These are phyloP conservation scores for Aspergillus persii DNA, from an alignment of 2,329 filamentous ascomycete genomes.

Conservation along the genomic window DNA sequence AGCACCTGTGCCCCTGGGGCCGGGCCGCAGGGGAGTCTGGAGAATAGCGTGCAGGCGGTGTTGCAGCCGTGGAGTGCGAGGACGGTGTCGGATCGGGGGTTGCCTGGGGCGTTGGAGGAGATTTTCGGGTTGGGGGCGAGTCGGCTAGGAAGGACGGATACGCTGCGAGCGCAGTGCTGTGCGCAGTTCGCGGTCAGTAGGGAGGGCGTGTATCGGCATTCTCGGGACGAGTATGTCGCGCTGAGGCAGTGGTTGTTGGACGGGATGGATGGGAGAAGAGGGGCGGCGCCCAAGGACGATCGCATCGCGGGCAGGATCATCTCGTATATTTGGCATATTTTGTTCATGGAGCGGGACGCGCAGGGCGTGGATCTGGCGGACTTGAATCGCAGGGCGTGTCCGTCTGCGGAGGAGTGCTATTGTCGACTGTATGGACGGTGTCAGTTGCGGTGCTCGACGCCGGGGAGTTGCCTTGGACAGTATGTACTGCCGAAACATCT, in stretches of 20 bases:
- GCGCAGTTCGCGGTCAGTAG: conserved; percentile 56
- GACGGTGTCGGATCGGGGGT: conserved; percentile 37
- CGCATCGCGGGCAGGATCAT: conserved; percentile 46
- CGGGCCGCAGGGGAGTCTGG: conserved; percentile 42
- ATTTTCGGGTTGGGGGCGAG: conserved; percentile 26
- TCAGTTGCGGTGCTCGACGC: conserved; percentile 30
- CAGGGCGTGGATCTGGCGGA: conserved; percentile 32
- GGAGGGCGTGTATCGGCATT: conserved; percentile 49
- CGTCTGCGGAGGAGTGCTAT: conserved; percentile 43
- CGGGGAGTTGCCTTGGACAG: conserved; percentile 39
- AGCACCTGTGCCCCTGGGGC: conserved; percentile 39
- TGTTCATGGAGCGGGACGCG: conserved; percentile 37
- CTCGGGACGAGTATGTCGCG: conserved; percentile 51
- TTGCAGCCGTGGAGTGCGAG: conserved; percentile 46
- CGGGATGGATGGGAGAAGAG: conserved; percentile 20
- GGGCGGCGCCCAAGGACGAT: conserved; percentile 43
- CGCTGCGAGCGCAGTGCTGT: conserved; percentile 52
- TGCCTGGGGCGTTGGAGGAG: conserved; percentile 34
- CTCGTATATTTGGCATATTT: conserved; percentile 51
- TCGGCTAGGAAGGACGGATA: conserved; percentile 41
- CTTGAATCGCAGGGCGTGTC: conserved; percentile 39
- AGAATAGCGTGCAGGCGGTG: conserved; percentile 38
- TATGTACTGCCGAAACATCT: conserved; percentile 40
- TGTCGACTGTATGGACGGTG: conserved; percentile 46
- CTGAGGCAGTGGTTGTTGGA: conserved; percentile 55